Evolutionary conservation across 2,329 filamentous ascomycete genomes (phyloP).

Genomic region (Gaeumannomyces tritici): DNA sequence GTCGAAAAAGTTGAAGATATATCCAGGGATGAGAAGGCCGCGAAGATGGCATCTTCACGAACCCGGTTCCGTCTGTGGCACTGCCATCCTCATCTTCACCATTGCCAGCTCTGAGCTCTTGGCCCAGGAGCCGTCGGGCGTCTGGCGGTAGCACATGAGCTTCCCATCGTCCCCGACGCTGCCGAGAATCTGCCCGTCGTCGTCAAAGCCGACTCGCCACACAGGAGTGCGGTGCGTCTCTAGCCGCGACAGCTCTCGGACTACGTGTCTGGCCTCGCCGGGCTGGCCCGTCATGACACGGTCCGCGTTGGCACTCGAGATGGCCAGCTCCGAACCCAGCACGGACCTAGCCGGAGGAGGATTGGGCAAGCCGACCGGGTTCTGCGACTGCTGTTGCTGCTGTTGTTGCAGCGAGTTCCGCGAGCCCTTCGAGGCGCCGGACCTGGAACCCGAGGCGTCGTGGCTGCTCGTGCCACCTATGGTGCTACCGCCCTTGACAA

Average conservation of each 20-base stretch:
- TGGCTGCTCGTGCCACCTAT: slow-evolving; percentile 14
- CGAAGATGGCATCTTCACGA: neutral
- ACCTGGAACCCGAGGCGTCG: neutral
- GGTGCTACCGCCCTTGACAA: slow-evolving; percentile 26
- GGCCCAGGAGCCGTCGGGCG: slow-evolving; percentile 46
- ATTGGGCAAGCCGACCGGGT: neutral
- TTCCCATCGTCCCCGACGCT: slow-evolving; percentile 70
- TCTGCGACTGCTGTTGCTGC: slow-evolving; percentile 16
- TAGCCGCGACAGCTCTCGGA: slow-evolving; percentile 55
- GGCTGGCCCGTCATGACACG: slow-evolving; percentile 46
- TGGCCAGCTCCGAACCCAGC: slow-evolving; percentile 6
- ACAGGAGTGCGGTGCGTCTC: slow-evolving; percentile 61
- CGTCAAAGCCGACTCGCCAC: slow-evolving; percentile 64
- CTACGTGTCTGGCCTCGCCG: slow-evolving; percentile 56
- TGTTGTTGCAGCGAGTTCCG: slow-evolving; percentile 4
- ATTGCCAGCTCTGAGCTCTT: slow-evolving; percentile 52
- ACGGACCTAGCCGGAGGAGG: neutral
- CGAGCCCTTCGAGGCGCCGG: slow-evolving; percentile 12
- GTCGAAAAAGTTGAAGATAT: neutral
- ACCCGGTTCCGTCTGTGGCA: slow-evolving; percentile 15
- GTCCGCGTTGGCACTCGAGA: slow-evolving; percentile 30
- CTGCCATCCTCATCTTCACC: slow-evolving; percentile 44
- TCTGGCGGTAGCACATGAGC: slow-evolving; percentile 52
- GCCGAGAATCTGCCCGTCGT: slow-evolving; percentile 61
- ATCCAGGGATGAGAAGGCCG: neutral